Evolutionary conservation across 2,329 filamentous ascomycete species (phyloP).

Genomic region (Magnaporthiopsis incrustans): DNA sequence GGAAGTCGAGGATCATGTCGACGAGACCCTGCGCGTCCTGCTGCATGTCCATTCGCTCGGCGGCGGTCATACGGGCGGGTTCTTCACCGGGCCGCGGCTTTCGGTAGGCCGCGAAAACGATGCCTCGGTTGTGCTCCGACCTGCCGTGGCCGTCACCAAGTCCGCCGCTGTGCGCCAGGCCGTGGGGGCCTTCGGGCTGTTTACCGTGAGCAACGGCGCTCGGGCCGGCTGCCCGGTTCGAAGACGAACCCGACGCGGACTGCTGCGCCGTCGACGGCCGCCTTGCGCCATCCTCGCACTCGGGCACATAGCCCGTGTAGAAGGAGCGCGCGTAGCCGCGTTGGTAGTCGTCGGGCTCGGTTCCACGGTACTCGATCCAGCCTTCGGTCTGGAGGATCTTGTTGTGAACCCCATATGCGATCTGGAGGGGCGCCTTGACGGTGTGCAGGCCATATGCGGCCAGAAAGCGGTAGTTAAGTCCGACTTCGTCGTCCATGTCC

Average conservation of each 20-base stretch:
- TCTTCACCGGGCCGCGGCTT: constrained; percentile 30
- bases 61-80: constrained; percentile 25
- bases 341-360: constrained; percentile 31
- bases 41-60: constrained; percentile 38
- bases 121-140: constrained; percentile 35
- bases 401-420: constrained; percentile 40
- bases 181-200: constrained; percentile 12
- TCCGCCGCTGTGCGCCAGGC: constrained; percentile 12
- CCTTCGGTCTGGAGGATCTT: constrained; percentile 39
- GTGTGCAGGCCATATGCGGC: constrained; percentile 46
- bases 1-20: constrained; percentile 43
- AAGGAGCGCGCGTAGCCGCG: constrained; percentile 47
- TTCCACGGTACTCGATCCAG: constrained; percentile 46
- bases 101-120: constrained; percentile 49
- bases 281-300: not conserved
- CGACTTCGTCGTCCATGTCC: not conserved
- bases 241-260: not conserved
- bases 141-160: constrained; percentile 9
- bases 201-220: constrained; percentile 17
- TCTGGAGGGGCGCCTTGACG: constrained; percentile 42
- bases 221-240: constrained; percentile 11
- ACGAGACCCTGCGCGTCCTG: constrained; percentile 44
- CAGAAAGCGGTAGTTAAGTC: constrained; percentile 31
- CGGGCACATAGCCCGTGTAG: constrained; percentile 30
- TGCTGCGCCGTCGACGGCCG: not conserved